phyloP scores from a whole-genome alignment of 139 green algal genomes.

The Tetradesmus lagerheimii region DNA sequence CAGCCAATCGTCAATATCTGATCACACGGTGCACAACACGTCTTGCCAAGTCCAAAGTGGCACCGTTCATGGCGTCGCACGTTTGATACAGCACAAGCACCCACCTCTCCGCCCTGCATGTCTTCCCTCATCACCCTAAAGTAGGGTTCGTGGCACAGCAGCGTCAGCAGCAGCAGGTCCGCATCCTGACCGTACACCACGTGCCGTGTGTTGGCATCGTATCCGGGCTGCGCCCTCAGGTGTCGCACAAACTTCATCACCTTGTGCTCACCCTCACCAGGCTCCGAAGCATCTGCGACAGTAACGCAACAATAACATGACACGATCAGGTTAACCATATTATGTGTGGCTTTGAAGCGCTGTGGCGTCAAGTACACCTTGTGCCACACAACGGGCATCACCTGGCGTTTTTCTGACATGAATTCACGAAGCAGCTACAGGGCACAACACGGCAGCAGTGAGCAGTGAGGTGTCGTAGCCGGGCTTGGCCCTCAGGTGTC shows the following conservation, averaged over 20 bases:
- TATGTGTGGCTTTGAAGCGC: too few species aligned
- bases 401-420: too few species aligned
- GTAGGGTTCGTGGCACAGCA: constrained; percentile 92
- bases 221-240: constrained; percentile 50
- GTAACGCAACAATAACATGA: background rate
- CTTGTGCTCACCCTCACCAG: constrained; percentile 39
- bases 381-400: too few species aligned
- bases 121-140: constrained; percentile 71
- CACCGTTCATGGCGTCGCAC: too few species aligned
- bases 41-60: too few species aligned
- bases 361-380: too few species aligned
- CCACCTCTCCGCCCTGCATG: constrained; percentile 9
- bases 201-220: constrained; percentile 75
- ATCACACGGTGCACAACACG: too few species aligned
- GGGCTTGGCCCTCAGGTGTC: too few species aligned
- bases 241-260: constrained; percentile 91
- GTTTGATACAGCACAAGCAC: background rate
- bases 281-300: background rate
- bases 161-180: constrained; percentile 91
- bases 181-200: constrained; percentile 94
- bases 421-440: too few species aligned
- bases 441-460: too few species aligned
- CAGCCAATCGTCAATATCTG: background rate
- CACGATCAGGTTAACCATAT: too few species aligned
- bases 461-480: too few species aligned